Conservation (phyloP, 768 basidiomycete genomes). For the Russula sp. region DNA sequence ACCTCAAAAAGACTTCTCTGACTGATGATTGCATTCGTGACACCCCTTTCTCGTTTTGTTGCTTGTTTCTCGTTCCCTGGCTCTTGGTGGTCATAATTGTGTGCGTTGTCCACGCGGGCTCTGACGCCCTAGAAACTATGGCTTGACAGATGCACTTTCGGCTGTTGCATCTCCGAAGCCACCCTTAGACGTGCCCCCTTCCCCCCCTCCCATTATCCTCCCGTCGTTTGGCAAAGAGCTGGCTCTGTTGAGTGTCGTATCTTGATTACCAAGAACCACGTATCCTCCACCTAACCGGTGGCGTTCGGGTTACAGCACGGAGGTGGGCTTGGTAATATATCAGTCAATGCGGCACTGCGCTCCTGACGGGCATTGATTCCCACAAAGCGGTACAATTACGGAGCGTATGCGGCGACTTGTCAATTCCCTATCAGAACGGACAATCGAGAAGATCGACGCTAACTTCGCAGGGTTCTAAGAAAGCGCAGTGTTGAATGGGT, state of each 20-base stretch:
- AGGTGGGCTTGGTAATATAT: not conserved
- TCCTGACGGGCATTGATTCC: not conserved
- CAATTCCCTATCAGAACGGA: constrained; percentile 3
- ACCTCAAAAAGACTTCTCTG: constrained; percentile 1
- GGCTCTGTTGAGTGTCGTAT: not conserved
- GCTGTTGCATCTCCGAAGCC: not conserved
- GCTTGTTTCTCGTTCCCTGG: not conserved
- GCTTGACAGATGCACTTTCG: not conserved
- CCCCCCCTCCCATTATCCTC: not conserved
- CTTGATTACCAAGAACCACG: not conserved
- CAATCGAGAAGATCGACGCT: not conserved
- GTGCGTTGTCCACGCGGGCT: not conserved
- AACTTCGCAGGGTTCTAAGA: not conserved
- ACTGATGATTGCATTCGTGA: not conserved
- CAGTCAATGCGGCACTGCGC: not conserved
- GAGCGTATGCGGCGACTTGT: not conserved
- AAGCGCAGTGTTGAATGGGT: not conserved
- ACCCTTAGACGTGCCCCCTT: not conserved
- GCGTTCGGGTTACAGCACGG: not conserved
- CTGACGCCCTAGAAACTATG: not conserved
- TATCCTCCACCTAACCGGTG: not conserved
- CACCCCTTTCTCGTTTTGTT: not conserved
- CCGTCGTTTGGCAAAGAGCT: not conserved
- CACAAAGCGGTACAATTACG: not conserved
- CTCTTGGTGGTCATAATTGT: not conserved